Percentiles rank a stretch among this genome's conserved stretches.
Conservation (phyloP, 257 asterid species). For the Solanum megistacrolobum region DNA sequence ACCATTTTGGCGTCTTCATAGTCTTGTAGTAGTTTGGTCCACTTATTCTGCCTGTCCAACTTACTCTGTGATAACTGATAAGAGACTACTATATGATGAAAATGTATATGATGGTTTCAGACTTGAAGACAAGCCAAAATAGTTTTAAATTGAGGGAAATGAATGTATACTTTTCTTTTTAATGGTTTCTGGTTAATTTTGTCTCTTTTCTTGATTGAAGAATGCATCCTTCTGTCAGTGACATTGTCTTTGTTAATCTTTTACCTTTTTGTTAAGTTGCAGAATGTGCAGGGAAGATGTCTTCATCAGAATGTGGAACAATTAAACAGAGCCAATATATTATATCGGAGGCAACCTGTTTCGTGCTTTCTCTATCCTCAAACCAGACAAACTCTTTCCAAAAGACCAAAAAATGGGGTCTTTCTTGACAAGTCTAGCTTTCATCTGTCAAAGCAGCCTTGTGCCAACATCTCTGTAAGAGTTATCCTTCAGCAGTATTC, state of each 20-base stretch:
- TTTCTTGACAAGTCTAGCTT: slow-evolving; percentile 58
- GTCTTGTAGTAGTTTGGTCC: background rate
- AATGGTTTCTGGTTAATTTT: background rate
- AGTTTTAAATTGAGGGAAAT: background rate
- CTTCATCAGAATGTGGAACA: slow-evolving; percentile 29
- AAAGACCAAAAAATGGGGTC: slow-evolving; percentile 46
- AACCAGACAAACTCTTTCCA: slow-evolving; percentile 30
- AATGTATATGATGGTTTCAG: background rate
- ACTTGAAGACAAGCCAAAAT: background rate
- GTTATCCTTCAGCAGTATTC: slow-evolving; percentile 20
- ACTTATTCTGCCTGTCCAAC: background rate
- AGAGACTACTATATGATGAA: background rate
- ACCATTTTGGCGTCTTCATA: background rate
- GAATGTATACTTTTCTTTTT: background rate
- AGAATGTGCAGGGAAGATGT: slow-evolving; percentile 48
- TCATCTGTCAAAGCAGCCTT: slow-evolving; percentile 26
- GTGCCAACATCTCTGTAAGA: slow-evolving; percentile 27
- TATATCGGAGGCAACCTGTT: slow-evolving; percentile 21
- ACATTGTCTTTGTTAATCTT: background rate
- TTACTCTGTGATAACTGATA: background rate
- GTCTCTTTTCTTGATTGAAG: background rate
- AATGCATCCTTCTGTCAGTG: background rate
- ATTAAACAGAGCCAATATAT: slow-evolving; percentile 14
- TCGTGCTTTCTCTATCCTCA: slow-evolving; percentile 55
- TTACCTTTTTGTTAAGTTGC: slow-evolving; percentile 16